Percentiles rank a stretch among this genome's conserved stretches.
phyloP scores from a whole-genome alignment of 768 basidiomycete species.

The Amanita rubescens region DNA sequence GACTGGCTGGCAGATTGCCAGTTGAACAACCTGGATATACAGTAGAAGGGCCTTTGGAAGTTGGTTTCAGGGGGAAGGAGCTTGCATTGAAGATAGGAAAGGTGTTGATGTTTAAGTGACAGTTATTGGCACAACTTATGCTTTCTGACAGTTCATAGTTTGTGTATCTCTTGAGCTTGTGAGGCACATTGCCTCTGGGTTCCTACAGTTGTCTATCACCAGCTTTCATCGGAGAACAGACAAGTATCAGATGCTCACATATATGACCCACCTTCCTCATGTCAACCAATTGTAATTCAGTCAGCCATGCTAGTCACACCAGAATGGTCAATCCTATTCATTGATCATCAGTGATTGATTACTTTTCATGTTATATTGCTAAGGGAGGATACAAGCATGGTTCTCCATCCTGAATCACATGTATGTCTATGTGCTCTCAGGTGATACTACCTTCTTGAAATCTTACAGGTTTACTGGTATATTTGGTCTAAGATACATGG shows the following conservation, averaged over 20 bases:
- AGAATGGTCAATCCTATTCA: constrained; percentile 9
- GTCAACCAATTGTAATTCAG: background rate
- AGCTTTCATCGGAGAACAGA: background rate
- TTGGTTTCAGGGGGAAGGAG: constrained; percentile 1
- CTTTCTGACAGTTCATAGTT: background rate
- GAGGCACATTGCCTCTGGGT: background rate
- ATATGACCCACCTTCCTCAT: background rate
- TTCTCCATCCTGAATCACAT: background rate
- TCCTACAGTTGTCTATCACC: background rate
- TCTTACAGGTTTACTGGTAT: background rate
- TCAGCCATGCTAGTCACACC: background rate
- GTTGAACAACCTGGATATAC: no score
- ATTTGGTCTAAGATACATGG: background rate
- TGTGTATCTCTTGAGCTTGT: background rate
- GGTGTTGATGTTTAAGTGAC: background rate
- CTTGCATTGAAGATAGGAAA: background rate
- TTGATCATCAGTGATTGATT: constrained; percentile 11
- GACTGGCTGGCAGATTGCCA: no score
- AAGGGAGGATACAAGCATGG: background rate
- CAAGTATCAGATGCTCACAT: background rate
- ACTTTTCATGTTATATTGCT: constrained; percentile 10
- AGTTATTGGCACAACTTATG: background rate
- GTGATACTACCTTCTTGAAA: background rate
- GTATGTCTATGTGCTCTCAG: background rate
- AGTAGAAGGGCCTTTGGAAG: background rate